Percentiles rank a stretch among this genome's conserved stretches.
These are phyloP conservation scores for Tylopilus plumbeoviolaceoides DNA, from an alignment of 768 basidiomycete genomes.

Conservation along the genomic window DNA sequence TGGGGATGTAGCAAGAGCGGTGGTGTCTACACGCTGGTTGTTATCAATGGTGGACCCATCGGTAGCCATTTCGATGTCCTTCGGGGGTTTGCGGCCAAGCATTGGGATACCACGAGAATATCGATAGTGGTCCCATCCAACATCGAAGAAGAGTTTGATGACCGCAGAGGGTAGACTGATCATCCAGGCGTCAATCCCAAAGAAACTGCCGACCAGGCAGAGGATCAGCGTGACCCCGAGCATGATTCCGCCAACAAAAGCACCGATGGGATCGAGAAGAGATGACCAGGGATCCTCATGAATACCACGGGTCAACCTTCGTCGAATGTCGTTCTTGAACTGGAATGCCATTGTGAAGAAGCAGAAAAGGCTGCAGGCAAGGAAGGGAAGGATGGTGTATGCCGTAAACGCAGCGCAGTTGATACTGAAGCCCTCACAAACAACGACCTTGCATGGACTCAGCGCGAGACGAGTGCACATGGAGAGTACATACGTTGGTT, in stretches of 20 bases:
- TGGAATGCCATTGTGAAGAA: conserved; percentile 55
- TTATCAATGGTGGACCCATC: too few relatives aligned
- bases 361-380: conserved; percentile 63
- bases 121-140: conserved; percentile 53
- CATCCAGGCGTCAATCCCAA: conserved; percentile 77
- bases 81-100: conserved; percentile 3
- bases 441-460: too few relatives aligned
- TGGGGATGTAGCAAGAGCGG: too few relatives aligned
- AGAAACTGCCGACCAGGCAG: conserved; percentile 72
- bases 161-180: conserved; percentile 80
- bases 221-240: conserved; percentile 66
- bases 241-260: conserved; percentile 65
- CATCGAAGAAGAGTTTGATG: conserved; percentile 67
- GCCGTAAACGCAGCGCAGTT: conserved; percentile 74
- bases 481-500: too few relatives aligned
- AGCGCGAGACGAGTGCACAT: too few relatives aligned
- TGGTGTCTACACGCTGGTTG: too few relatives aligned
- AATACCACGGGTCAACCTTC: conserved; percentile 33
- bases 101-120: conserved; percentile 26
- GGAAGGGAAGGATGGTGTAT: conserved; percentile 78
- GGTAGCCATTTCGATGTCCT: not conserved
- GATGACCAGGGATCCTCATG: conserved; percentile 52
- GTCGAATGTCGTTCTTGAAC: conserved; percentile 55
- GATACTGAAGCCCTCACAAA: not conserved
- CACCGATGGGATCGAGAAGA: conserved; percentile 71